Evolutionary conservation across 2,329 filamentous ascomycete genomes (phyloP), one percentile per base, ranked within the genome.

Genomic region (Ceratocystis colombiana): DNA sequence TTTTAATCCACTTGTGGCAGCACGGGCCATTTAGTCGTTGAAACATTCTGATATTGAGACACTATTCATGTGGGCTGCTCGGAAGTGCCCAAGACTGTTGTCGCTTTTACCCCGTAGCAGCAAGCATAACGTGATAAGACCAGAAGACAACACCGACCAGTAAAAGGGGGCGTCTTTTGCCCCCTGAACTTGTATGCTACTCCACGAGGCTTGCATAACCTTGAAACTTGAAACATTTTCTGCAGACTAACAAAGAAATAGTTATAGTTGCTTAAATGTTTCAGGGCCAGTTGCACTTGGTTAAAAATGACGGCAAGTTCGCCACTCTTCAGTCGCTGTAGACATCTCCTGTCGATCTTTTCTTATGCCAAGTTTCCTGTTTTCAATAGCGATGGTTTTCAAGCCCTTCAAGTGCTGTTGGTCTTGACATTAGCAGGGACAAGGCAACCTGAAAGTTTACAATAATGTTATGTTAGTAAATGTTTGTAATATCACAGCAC

Each of bases 361-460:
- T 37, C 55, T 37, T n/a, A 17, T 37, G 30, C 28, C 28, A 37
- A 15, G 37, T 41, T 15, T 37, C 17, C 30, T 10, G 55, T 30
- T 37, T 33, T 20, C 37, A 12, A 1, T 41, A 41, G 37, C 10
- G 8, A 41, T 8, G 10, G 37, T 41, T 50, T 30, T 28, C 48
- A 53, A 8, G 28, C 55, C 20, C 6, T 59, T 15, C 22, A 25
- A 33, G 55, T 37, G 28, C 28, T 30, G 15, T 37, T 28, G n/a
- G 55, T 37, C 15, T 37, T 59, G 4, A 62, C 64, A 62, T 25
- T 45, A 5, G 59, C 59, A 20, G 64, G 64, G 6, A 66, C 59
- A 17, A 63, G 46, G 44, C 59, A 66, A 3, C 25, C 64, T 66
- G 7, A 28, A 50, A 25, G 2, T 10, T 41, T 8, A 25, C n/a